Conservation (phyloP, 1,139 yeast species). For the Debaryomyces robertsiae region DNA sequence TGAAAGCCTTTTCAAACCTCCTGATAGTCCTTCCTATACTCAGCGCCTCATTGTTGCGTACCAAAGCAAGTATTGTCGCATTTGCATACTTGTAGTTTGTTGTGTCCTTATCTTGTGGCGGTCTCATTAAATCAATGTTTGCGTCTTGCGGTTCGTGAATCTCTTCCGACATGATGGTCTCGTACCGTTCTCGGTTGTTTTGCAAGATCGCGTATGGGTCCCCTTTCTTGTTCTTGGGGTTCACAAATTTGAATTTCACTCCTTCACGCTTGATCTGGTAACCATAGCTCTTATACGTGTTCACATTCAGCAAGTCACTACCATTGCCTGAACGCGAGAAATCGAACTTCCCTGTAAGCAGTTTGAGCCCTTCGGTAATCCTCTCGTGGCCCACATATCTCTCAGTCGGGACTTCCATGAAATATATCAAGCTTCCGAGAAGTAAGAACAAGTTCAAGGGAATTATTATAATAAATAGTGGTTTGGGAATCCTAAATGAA, state of each 20-base stretch:
- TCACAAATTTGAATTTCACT: conserved; percentile 38
- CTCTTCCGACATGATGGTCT: conserved; percentile 29
- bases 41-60: conserved; percentile 60
- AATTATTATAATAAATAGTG: conserved; percentile 12
- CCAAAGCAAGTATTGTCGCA: conserved; percentile 75
- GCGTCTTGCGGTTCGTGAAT: conserved; percentile 55
- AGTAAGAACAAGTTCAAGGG: conserved; percentile 16
- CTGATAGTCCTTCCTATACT: conserved; percentile 54
- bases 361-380: conserved; percentile 11
- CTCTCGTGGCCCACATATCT: conserved; percentile 5
- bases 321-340: conserved; percentile 13
- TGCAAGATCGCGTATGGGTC: conserved; percentile 32
- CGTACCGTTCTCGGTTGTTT: conserved; percentile 36
- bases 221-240: conserved; percentile 32
- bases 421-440: conserved; percentile 10
- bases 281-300: conserved; percentile 14
- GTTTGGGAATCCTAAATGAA: conserved; percentile 18
- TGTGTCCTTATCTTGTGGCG: conserved; percentile 29
- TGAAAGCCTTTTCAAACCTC: conserved; percentile 65
- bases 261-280: conserved; percentile 24
- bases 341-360: conserved; percentile 17
- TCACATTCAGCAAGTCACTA: conserved; percentile 4
- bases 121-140: conserved; percentile 36
- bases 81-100: conserved; percentile 52
- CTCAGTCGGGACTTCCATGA: conserved; percentile 6